Evolutionary conservation across 257 asterid genomes (phyloP), one percentile per base, ranked within the genome.

Genomic region (Cordia subcordata): DNA sequence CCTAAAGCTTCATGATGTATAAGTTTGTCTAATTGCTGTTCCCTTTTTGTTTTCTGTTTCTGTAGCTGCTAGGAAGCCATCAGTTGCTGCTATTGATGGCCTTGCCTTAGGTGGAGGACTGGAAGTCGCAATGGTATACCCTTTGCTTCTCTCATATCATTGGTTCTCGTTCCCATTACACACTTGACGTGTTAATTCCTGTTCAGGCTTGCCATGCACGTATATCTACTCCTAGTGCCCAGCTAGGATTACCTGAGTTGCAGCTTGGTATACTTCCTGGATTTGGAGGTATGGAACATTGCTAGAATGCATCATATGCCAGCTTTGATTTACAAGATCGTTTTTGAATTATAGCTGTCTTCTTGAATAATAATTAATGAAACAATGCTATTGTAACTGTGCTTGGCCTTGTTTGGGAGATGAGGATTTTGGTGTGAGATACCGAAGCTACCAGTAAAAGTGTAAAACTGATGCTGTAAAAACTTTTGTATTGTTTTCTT

Each of bases 51-150:
- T 53, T 60, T 27, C 64, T 42, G 69, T 64, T 40, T 57, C 55
- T 61, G 37, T 79, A 93, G 97, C 84, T 81, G 94, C 84, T 5
- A 80, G 75, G 65, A 93, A 93, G 60, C 99, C 99, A 8, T 86
- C 94, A 40, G 99, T 93, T 60, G 99, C 99, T 37, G 99, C 99
- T 4, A 74, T 93, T 45, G 97, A 93, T 82, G 99, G 97, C 63
- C 94, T 86, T 61, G 99, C 99, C 63, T 76, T 93, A 78, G 99
- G 99, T 75, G 99, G 99, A 69, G 99, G 99, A 53, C 63, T 93
- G 49, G 99, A 93, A 68, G 95, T 89, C 50, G 96, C 97, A 55
- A 89, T 89, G 99, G 99, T 89, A 72, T 49, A 85, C 45, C 49
- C 64, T 3, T 60, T 35, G 56, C 50, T 40, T 53, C 21, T 37